Base-by-base conservation (phyloP, 1,284 basidiomycete species). In the Tilletia caries region DNA sequence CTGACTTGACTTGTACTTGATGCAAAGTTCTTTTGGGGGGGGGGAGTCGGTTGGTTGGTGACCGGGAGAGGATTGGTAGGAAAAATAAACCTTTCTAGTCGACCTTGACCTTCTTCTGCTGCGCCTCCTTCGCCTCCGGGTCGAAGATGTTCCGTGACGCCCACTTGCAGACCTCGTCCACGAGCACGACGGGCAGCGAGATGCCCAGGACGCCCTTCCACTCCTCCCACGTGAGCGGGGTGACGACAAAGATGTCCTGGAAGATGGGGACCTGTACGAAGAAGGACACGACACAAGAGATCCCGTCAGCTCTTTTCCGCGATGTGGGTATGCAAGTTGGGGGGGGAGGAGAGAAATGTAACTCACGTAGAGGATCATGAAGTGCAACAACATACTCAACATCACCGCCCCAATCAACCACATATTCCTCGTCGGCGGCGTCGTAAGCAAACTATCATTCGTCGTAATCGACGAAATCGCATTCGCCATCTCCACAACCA, bases 391-490 rank as follows among this genome's bases (percentile, higher is more conserved):
- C 92, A 98, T 95, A 82, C 91, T 92, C 66, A 98, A 86, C 27
- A 89, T 85, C 79, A 98, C 93, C 29, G 78, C 75, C 27, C 68
- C 69, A 64, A 82, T 69, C 27, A 98, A 89, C 46, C 44, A 66
- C 68, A 89, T 89, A 83, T 98, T 98, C 83, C 90, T 91, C 93
- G 95, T 96, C 20, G 96, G 85, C 1, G 95, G 94, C 60, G 98
- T 86, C 25, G 88, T 88, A 65, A 98, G 85, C 74, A 98, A 85
- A 73, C 91, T 93, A 86, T 98, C 95, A 83, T 96, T 96, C 85
- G 98, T 96, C n/a, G 92, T 94, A 44, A 98, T 87, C 67, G 95
- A 97, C 85, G 98, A 98, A 89, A 96, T 93, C 25, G 95, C 95
- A 86, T 98, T 98, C 86, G 97, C 94, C 96, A 98, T 98, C 85